Evolutionary conservation across 1,139 yeast genomes (phyloP).

Genomic region (Sugiyamaella castrensis): DNA sequence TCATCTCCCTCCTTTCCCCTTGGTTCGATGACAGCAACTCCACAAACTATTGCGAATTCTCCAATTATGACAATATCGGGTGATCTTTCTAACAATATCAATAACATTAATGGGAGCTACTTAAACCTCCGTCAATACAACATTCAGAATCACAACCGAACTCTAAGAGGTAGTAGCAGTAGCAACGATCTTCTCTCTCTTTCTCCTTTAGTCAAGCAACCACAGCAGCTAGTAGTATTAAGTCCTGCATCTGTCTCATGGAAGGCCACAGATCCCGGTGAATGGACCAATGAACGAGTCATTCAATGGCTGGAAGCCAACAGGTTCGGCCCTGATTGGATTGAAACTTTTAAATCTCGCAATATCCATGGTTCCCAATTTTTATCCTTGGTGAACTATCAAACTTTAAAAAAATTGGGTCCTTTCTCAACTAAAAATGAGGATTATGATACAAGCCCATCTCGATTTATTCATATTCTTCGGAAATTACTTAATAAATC

Average conservation of each 20-base stretch:
- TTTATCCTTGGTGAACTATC: conserved; percentile 66
- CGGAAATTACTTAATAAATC: conserved; percentile 47
- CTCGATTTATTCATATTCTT: conserved; percentile 53
- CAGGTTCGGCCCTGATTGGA: conserved; percentile 73
- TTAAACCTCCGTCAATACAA: no score
- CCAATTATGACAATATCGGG: no score
- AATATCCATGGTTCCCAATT: conserved; percentile 64
- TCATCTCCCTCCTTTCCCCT: no score
- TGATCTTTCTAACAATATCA: no score
- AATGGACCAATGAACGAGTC: conserved; percentile 72
- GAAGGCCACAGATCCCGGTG: conserved; percentile 39
- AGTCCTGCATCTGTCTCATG: conserved; percentile 28
- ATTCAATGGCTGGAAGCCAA: conserved; percentile 63
- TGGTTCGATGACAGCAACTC: no score
- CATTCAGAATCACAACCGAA: no score
- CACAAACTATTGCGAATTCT: no score
- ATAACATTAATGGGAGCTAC: no score
- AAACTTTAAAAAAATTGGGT: conserved; percentile 45
- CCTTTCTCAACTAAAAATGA: conserved; percentile 42
- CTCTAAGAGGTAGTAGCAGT: no score
- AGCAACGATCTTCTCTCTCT: no score
- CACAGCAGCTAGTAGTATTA: background rate
- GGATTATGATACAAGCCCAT: conserved; percentile 48
- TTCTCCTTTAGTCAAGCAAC: background rate
- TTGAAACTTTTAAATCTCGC: conserved; percentile 55